phyloP scores from a whole-genome alignment of 306 rosid species.

The Betula pendula region DNA sequence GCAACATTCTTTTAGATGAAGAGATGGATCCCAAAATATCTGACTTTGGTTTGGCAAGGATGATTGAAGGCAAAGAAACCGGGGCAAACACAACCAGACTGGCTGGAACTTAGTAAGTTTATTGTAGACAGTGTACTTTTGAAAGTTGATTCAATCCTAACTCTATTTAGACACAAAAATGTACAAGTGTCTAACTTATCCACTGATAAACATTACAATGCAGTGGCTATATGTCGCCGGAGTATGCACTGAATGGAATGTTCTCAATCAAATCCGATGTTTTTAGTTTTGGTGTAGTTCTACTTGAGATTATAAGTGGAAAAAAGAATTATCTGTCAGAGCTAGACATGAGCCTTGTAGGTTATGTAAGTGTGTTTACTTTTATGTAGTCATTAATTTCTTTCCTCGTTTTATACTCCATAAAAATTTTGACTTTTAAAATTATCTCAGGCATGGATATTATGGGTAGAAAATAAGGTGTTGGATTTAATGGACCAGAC shows the following conservation, averaged over 20 bases:
- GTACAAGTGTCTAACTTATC: not conserved
- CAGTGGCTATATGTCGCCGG: conserved; percentile 60
- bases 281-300: conserved; percentile 58
- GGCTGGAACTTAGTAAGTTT: no score
- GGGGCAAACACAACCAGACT: no score
- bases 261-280: conserved; percentile 59
- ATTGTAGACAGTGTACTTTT: no score
- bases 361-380: conserved; percentile 40
- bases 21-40: no score
- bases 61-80: no score
- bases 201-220: not conserved
- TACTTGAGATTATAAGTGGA: conserved; percentile 55
- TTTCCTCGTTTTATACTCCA: not conserved
- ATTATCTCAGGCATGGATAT: conserved; percentile 44
- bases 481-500: conserved; percentile 42
- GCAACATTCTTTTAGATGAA: no score
- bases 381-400: not conserved
- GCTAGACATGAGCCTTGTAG: conserved; percentile 43
- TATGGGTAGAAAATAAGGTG: conserved; percentile 49
- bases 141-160: no score
- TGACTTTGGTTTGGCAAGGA: no score
- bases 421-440: not conserved
- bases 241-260: conserved; percentile 47
- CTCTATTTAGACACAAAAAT: no score
- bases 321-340: conserved; percentile 42